A percentile compares a stretch with the other conserved stretches of the same genome.
These are phyloP conservation scores for Lipomyces oligophaga DNA, from an alignment of 805 yeast genomes.

Conservation along the genomic window DNA sequence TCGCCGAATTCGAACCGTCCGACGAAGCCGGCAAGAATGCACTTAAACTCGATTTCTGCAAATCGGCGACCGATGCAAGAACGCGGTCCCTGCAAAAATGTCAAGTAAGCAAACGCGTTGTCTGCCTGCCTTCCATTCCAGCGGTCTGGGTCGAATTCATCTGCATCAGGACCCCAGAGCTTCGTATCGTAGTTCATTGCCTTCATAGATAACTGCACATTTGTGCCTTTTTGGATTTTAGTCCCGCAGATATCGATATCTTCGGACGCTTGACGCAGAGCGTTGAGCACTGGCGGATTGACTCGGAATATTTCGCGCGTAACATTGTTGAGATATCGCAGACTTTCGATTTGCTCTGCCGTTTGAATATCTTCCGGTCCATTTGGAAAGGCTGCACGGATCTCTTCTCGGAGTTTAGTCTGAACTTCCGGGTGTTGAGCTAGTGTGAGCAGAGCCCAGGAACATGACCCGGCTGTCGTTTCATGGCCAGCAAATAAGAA, in stretches of 20 bases:
- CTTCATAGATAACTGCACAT: slow-evolving; percentile 1
- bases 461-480: too few relatives aligned
- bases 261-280: slow-evolving; percentile 7
- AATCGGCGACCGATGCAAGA: slow-evolving; percentile 19
- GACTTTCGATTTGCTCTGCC: slow-evolving; percentile 13
- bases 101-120: slow-evolving; percentile 12
- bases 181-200: slow-evolving; percentile 6
- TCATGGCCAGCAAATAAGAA: slow-evolving; percentile 6
- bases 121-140: slow-evolving; percentile 22
- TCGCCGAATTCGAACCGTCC: slow-evolving; percentile 15
- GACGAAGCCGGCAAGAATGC: slow-evolving; percentile 10
- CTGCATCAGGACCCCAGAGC: slow-evolving; percentile 23
- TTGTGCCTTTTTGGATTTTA: slow-evolving; percentile 12
- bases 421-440: slow-evolving; percentile 18
- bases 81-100: slow-evolving; percentile 21
- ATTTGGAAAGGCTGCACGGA: slow-evolving; percentile 15
- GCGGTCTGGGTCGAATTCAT: slow-evolving; percentile 18
- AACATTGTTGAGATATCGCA: slow-evolving; percentile 12
- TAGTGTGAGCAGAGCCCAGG: slow-evolving; percentile 1
- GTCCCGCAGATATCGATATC: slow-evolving; percentile 4
- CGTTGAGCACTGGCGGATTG: slow-evolving; percentile 14
- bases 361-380: slow-evolving; percentile 10
- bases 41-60: slow-evolving; percentile 22
- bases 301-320: slow-evolving; percentile 13
- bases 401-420: slow-evolving; percentile 10